Percentiles rank a stretch among this genome's conserved stretches.
These are phyloP conservation scores for Brettanomyces anomalus DNA, from an alignment of 805 yeast species.

Conservation along the genomic window DNA sequence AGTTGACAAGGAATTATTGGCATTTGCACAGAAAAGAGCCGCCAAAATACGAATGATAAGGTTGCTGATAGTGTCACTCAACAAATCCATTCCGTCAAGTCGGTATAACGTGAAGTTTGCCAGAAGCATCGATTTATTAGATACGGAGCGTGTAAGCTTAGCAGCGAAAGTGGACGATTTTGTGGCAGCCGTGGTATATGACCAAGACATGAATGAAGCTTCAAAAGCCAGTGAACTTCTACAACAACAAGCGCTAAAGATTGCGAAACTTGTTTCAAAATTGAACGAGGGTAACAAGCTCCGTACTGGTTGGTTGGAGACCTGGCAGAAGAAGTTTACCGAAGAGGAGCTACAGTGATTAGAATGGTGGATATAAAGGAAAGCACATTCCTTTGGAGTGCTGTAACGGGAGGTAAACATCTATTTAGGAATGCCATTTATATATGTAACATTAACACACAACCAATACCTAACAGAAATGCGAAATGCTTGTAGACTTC, in stretches of 20 bases:
- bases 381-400: no score
- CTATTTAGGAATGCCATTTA: no score
- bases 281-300: conserved; percentile 42
- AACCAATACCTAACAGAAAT: neutral
- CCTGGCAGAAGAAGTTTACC: conserved; percentile 42
- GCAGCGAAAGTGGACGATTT: conserved; percentile 47
- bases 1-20: conserved; percentile 12
- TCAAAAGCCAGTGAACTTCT: conserved; percentile 8
- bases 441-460: conserved; percentile 1
- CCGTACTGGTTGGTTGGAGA: conserved; percentile 48
- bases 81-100: conserved; percentile 44
- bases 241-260: conserved; percentile 15
- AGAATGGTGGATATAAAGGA: no score
- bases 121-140: conserved; percentile 36
- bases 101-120: conserved; percentile 25
- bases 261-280: conserved; percentile 31
- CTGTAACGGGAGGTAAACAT: no score
- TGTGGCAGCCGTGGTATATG: conserved; percentile 45
- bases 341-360: conserved; percentile 10
- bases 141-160: conserved; percentile 32
- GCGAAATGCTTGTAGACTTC: neutral
- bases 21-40: conserved; percentile 40
- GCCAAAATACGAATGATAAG: conserved; percentile 47
- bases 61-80: conserved; percentile 47
- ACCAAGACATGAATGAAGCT: conserved; percentile 31